phyloP scores from a whole-genome alignment of 108 stramenopile species.

The Fragilariopsis cylindrus region DNA sequence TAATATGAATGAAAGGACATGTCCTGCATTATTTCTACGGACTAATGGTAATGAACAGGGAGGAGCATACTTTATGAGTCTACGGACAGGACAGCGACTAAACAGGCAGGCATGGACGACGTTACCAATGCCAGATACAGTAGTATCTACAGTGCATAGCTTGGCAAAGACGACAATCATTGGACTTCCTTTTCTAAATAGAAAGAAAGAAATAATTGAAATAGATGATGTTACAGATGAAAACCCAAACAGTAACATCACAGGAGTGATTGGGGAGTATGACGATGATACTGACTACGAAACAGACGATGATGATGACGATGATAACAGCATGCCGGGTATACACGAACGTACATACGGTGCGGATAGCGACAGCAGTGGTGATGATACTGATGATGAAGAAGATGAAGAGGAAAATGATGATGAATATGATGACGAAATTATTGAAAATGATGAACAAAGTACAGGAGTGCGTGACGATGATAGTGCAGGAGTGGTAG shows the following conservation, averaged over 20 bases:
- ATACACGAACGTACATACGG: constrained; percentile 11
- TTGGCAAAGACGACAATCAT: not conserved
- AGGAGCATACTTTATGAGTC: constrained; percentile 32
- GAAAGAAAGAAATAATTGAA: not conserved
- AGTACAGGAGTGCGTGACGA: not conserved
- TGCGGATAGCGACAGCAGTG: not conserved
- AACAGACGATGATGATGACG: constrained; percentile 14
- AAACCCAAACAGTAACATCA: not conserved
- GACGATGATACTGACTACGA: not conserved
- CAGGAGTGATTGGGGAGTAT: constrained; percentile 2
- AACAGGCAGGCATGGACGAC: constrained; percentile 18
- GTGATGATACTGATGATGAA: constrained; percentile 3
- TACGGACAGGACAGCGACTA: constrained; percentile 20
- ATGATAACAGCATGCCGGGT: constrained; percentile 4
- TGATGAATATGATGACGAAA: constrained; percentile 3
- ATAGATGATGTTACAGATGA: not conserved
- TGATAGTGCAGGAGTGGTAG: not conserved
- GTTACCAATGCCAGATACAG: constrained; percentile 24
- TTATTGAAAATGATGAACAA: not conserved
- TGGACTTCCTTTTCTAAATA: not conserved
- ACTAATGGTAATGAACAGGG: constrained; percentile 37
- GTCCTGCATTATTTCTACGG: constrained; percentile 28
- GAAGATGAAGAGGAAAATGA: constrained; percentile 11
- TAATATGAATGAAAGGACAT: constrained; percentile 19
- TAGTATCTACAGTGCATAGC: not conserved